These are phyloP conservation scores for Marsdenia floribunda DNA, from an alignment of 257 asterid genomes.

Conservation along the genomic window DNA sequence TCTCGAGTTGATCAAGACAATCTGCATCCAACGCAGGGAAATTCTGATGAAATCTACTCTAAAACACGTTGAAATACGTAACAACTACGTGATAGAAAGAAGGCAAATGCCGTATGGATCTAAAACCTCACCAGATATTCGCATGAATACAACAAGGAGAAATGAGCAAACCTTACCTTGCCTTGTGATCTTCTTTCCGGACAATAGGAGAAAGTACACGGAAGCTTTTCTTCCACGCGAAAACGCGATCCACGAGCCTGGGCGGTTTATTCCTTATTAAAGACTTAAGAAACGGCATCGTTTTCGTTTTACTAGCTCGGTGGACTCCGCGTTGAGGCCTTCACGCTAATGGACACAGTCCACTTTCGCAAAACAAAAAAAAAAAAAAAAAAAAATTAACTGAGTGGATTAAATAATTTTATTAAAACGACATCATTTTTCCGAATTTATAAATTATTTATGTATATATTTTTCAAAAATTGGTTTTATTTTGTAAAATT, in stretches of 20 bases:
- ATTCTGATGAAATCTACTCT: neutral
- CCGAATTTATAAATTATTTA: too few species aligned
- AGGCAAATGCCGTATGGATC: conserved; percentile 4
- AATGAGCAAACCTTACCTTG: neutral
- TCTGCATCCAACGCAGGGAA: neutral
- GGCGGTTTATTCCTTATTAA: neutral
- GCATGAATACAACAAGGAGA: neutral
- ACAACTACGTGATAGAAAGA: neutral
- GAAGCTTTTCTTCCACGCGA: neutral
- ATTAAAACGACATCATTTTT: too few species aligned
- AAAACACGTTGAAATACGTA: neutral
- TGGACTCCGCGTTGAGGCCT: too few species aligned
- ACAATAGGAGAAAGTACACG: neutral
- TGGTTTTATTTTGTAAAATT: too few species aligned
- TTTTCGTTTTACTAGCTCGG: too few species aligned
- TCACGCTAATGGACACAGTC: too few species aligned
- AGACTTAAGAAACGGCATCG: neutral
- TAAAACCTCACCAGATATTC: conserved; percentile 1
- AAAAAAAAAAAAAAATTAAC: too few species aligned
- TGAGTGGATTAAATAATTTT: too few species aligned
- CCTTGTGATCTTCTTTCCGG: neutral
- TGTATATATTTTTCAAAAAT: too few species aligned
- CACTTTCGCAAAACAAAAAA: too few species aligned
- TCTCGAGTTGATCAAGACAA: neutral
- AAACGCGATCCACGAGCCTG: neutral